Conservation (phyloP, 495 filamentous ascomycete genomes). For the Friedmanniomyces simplex region DNA sequence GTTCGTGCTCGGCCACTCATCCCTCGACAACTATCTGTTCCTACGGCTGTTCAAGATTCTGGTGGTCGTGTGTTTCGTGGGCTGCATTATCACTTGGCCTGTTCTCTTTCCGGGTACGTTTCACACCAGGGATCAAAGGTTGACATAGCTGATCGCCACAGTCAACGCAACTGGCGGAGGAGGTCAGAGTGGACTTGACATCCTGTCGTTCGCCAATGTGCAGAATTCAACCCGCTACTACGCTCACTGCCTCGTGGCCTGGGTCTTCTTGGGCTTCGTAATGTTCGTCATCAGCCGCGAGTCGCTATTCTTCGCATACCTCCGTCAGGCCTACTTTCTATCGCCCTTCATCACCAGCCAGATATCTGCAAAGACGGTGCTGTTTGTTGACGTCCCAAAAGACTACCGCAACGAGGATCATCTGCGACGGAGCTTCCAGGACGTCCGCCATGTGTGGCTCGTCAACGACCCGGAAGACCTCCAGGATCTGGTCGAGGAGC, state of each 20-base stretch:
- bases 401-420: constrained; percentile 61
- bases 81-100: constrained; percentile 33
- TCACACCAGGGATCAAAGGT: neutral
- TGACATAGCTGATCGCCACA: neutral
- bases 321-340: constrained; percentile 86
- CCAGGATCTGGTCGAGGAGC: constrained; percentile 70
- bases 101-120: constrained; percentile 30
- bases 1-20: constrained; percentile 76
- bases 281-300: constrained; percentile 84
- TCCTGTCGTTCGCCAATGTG: constrained; percentile 69
- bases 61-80: constrained; percentile 29
- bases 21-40: constrained; percentile 54
- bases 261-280: constrained; percentile 75
- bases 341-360: constrained; percentile 76
- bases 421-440: constrained; percentile 64
- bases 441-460: constrained; percentile 80
- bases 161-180: constrained; percentile 40
- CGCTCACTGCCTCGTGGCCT: constrained; percentile 61
- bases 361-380: constrained; percentile 83
- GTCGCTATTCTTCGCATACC: constrained; percentile 82
- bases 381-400: constrained; percentile 76
- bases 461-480: constrained; percentile 67
- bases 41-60: constrained; percentile 32
- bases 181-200: constrained; percentile 53
- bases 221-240: constrained; percentile 39